Percentiles rank a stretch among this genome's conserved stretches.
Conservation (phyloP, 441 rosid genomes). For the Pelargonium cotyledonis region DNA sequence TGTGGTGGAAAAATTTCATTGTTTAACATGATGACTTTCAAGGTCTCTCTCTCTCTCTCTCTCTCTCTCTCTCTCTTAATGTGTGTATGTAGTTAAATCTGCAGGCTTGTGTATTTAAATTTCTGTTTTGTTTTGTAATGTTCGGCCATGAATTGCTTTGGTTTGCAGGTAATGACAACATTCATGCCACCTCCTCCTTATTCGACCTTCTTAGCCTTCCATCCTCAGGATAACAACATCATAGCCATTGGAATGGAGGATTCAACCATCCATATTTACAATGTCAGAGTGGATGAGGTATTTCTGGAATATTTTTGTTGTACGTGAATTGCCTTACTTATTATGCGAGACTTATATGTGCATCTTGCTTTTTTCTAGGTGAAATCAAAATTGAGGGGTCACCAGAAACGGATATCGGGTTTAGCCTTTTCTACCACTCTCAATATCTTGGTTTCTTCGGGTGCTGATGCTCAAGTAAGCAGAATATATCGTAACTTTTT, state of each 20-base stretch:
- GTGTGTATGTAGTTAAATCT: neutral
- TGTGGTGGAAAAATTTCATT: slow-evolving; percentile 73
- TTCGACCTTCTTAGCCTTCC: slow-evolving; percentile 85
- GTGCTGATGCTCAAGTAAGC: slow-evolving; percentile 93
- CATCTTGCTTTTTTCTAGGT: slow-evolving; percentile 42
- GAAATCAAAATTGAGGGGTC: slow-evolving; percentile 82
- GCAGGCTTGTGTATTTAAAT: slow-evolving; percentile 1
- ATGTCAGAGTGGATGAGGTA: slow-evolving; percentile 89
- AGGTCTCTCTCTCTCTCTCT: slow-evolving; percentile 32
- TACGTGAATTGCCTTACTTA: neutral
- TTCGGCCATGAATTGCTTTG: slow-evolving; percentile 9
- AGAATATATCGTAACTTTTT: neutral
- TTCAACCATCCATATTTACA: slow-evolving; percentile 81
- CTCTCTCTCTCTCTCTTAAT: slow-evolving; percentile 14
- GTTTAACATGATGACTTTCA: slow-evolving; percentile 83
- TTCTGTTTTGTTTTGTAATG: slow-evolving; percentile 6
- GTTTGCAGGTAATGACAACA: slow-evolving; percentile 77
- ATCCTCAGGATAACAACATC: slow-evolving; percentile 85
- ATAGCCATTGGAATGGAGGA: slow-evolving; percentile 96
- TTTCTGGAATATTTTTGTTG: slow-evolving; percentile 9
- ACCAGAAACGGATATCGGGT: slow-evolving; percentile 80
- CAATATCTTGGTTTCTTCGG: slow-evolving; percentile 83
- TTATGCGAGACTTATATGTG: neutral
- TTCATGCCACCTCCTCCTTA: slow-evolving; percentile 87
- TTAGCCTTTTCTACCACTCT: slow-evolving; percentile 79